Evolutionary conservation across 192 early-diverging fungal species (phyloP).

Genomic region (Coemansia nantahalensis): DNA sequence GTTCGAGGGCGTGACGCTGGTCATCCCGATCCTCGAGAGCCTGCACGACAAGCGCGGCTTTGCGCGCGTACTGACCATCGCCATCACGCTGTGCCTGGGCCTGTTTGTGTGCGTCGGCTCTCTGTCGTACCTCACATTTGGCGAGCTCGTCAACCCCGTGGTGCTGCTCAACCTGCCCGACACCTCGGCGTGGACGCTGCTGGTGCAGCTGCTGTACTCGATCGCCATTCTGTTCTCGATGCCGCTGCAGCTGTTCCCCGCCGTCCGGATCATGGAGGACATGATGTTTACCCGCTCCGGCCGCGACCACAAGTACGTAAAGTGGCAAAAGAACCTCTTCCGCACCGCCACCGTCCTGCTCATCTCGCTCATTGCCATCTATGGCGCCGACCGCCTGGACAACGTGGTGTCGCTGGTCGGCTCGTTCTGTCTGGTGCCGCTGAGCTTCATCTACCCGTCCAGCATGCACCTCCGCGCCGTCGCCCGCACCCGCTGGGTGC

Average conservation of each 20-base stretch:
- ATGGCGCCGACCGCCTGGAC: conserved; percentile 77
- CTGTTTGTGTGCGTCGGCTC: conserved; percentile 84
- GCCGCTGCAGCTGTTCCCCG: conserved; percentile 90
- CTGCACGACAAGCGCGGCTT: conserved; percentile 89
- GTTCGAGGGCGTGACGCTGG: conserved; percentile 87
- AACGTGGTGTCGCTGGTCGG: conserved; percentile 84
- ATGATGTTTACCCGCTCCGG: conserved; percentile 81
- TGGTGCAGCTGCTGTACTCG: conserved; percentile 83
- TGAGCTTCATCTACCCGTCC: conserved; percentile 86
- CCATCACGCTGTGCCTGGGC: conserved; percentile 74
- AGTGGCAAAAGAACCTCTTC: conserved; percentile 88
- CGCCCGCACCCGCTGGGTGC: conserved; percentile 48
- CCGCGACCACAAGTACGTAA: conserved; percentile 69
- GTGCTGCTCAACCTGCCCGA: conserved; percentile 87
- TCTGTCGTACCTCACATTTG: conserved; percentile 87
- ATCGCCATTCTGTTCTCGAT: conserved; percentile 95
- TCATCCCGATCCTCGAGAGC: conserved; percentile 68
- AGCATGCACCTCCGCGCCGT: conserved; percentile 78
- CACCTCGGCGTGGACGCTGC: conserved; percentile 61
- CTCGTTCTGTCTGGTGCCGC: conserved; percentile 72
- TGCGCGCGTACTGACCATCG: conserved; percentile 70
- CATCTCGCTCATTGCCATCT: conserved; percentile 75
- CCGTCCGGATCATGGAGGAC: conserved; percentile 89
- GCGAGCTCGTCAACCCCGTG: conserved; percentile 80
- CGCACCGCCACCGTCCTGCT: conserved; percentile 60